phyloP scores from a whole-genome alignment of 2,329 filamentous ascomycete species.

The Fusarium marasasianum region DNA sequence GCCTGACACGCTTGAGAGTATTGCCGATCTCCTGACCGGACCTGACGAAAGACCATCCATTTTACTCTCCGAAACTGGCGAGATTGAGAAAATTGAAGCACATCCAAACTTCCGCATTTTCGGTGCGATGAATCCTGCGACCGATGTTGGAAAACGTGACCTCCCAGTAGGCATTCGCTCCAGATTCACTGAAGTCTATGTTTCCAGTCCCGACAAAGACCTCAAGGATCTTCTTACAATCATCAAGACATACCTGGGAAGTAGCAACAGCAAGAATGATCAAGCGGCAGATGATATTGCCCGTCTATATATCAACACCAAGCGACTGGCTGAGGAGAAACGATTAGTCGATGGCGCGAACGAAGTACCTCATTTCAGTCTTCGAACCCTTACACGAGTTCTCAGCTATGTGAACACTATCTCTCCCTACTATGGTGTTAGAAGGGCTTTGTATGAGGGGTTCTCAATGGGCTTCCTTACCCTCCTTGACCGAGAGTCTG shows the following conservation, averaged over 20 bases:
- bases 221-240: constrained; percentile 87
- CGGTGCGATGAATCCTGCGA: constrained; percentile 98
- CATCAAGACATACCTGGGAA: constrained; percentile 86
- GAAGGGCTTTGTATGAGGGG: constrained; percentile 89
- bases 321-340: constrained; percentile 81
- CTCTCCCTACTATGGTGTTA: constrained; percentile 82
- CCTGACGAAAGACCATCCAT: constrained; percentile 80
- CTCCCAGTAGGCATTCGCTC: constrained; percentile 88
- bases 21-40: constrained; percentile 86
- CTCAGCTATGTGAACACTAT: constrained; percentile 89
- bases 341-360: constrained; percentile 92
- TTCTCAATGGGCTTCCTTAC: constrained; percentile 99
- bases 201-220: constrained; percentile 88
- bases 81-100: constrained; percentile 87
- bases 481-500: constrained; percentile 82
- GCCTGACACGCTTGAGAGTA: constrained; percentile 91
- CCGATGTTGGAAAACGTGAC: constrained; percentile 95
- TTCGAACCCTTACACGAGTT: constrained; percentile 90
- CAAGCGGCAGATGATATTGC: constrained; percentile 83
- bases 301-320: constrained; percentile 87
- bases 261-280: constrained; percentile 74
- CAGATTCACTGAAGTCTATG: constrained; percentile 94
- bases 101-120: constrained; percentile 96
- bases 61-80: constrained; percentile 90
- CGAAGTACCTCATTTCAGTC: constrained; percentile 95